Evolutionary conservation across 176 grass and related monocot species (phyloP).

Genomic region (Phoenix roebelenii): DNA sequence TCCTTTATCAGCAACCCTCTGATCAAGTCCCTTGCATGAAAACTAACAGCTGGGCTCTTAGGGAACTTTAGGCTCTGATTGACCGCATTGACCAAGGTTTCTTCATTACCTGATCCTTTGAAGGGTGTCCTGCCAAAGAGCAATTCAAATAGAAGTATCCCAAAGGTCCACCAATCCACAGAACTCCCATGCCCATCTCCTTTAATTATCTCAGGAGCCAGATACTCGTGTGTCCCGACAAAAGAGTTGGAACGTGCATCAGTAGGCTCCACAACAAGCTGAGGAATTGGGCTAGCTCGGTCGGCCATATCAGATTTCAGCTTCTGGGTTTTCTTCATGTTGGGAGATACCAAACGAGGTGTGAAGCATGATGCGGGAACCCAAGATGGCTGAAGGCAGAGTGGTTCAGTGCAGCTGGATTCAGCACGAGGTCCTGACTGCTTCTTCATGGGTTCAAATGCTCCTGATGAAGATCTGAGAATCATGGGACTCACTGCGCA

Average conservation of each 20-base stretch:
- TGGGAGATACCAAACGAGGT: slow-evolving; percentile 31
- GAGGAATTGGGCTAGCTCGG: neutral
- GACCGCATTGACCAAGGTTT: slow-evolving; percentile 7
- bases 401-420: slow-evolving; percentile 50
- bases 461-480: slow-evolving; percentile 42
- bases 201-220: slow-evolving; percentile 15
- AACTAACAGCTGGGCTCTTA: slow-evolving; percentile 8
- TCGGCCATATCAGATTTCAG: slow-evolving; percentile 1
- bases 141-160: slow-evolving; percentile 10
- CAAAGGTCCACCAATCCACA: slow-evolving; percentile 22
- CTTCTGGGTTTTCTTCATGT: neutral
- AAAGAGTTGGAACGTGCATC: slow-evolving; percentile 15
- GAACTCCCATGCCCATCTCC: slow-evolving; percentile 16
- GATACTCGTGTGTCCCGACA: slow-evolving; percentile 12
- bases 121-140: slow-evolving; percentile 17
- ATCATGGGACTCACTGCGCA: slow-evolving; percentile 54
- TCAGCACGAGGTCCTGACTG: slow-evolving; percentile 53
- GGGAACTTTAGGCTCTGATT: slow-evolving; percentile 10
- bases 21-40: slow-evolving; percentile 14
- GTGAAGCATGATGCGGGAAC: slow-evolving; percentile 60
- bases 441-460: slow-evolving; percentile 38
- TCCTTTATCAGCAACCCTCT: slow-evolving; percentile 9
- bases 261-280: slow-evolving; percentile 10
- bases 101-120: slow-evolving; percentile 8
- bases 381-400: slow-evolving; percentile 62